These are phyloP conservation scores for Ophiostoma populinum DNA, from an alignment of 2,329 filamentous ascomycete genomes.

Conservation along the genomic window DNA sequence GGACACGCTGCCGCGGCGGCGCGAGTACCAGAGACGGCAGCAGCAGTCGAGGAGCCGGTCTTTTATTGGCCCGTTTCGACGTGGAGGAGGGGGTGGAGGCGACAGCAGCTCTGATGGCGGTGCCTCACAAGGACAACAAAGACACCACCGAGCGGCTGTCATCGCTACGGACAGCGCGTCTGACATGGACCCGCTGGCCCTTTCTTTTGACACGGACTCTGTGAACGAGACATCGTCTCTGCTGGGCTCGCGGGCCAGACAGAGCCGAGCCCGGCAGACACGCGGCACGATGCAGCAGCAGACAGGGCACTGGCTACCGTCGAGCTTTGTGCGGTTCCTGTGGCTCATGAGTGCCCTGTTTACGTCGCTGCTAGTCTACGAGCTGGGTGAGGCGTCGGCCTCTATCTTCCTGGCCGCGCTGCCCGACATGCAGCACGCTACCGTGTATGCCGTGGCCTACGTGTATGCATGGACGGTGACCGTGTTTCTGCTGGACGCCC, in stretches of 20 bases:
- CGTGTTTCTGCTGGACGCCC: constrained; percentile 44
- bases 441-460: constrained; percentile 48
- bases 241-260: no score
- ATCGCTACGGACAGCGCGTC: neutral
- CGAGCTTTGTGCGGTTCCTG: constrained; percentile 50
- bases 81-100: neutral
- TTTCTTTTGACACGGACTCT: neutral
- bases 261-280: no score
- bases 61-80: neutral
- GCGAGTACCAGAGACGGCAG: constrained; percentile 1
- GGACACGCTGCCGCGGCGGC: constrained; percentile 23
- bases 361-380: constrained; percentile 46
- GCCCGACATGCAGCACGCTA: constrained; percentile 34
- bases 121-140: neutral
- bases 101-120: neutral
- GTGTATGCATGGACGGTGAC: constrained; percentile 55
- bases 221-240: constrained; percentile 10
- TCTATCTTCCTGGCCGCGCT: constrained; percentile 51
- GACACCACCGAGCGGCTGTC: neutral
- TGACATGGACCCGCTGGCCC: neutral
- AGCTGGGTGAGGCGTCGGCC: constrained; percentile 50
- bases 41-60: neutral
- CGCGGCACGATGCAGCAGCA: no score
- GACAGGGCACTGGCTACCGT: constrained; percentile 43
- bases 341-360: constrained; percentile 51